phyloP scores from a whole-genome alignment of 371 early-diverging fungal species.

The Apophysomyces variabilis region DNA sequence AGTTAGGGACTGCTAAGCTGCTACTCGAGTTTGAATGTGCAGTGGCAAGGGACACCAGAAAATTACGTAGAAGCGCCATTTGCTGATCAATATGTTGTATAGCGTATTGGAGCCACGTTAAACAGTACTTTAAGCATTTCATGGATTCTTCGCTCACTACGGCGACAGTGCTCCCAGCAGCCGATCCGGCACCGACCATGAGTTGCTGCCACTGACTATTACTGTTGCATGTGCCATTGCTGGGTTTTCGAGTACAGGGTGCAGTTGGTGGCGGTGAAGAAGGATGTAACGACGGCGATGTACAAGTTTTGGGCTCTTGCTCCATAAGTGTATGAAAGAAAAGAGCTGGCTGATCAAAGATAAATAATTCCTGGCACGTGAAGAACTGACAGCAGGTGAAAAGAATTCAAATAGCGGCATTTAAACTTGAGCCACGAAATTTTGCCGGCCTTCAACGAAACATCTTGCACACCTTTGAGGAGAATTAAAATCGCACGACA shows the following conservation, averaged over 20 bases:
- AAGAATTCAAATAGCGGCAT: too few relatives aligned
- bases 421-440: too few relatives aligned
- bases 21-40: constrained; percentile 16
- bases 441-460: too few relatives aligned
- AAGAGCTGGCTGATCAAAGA: too few relatives aligned
- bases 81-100: constrained; percentile 81
- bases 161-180: constrained; percentile 73
- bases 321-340: too few relatives aligned
- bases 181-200: constrained; percentile 68
- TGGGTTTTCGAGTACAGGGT: background rate
- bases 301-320: background rate
- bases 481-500: background rate
- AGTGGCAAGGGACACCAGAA: constrained; percentile 62
- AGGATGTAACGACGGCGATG: background rate
- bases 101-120: constrained; percentile 87
- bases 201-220: constrained; percentile 69
- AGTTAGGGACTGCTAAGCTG: constrained; percentile 11
- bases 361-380: too few relatives aligned
- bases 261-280: background rate
- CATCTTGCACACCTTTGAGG: too few relatives aligned
- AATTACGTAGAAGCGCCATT: constrained; percentile 68
- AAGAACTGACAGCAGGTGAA: too few relatives aligned
- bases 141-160: constrained; percentile 80
- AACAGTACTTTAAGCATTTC: constrained; percentile 77
- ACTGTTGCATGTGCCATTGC: constrained; percentile 13